phyloP scores from a whole-genome alignment of 1,284 basidiomycete species.

The Apiotrichum siamense region DNA sequence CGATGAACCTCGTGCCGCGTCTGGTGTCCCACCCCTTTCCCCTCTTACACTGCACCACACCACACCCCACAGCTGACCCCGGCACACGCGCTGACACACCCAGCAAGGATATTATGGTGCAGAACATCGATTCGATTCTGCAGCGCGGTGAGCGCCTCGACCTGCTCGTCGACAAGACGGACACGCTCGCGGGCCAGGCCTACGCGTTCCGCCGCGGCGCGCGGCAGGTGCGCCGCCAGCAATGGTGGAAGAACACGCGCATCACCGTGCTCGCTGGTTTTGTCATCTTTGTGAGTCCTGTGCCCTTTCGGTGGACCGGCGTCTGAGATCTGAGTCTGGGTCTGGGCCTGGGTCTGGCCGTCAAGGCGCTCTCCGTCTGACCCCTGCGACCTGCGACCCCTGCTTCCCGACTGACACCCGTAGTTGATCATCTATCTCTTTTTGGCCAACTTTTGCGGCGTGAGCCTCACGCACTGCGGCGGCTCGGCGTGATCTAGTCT shows the following conservation, averaged over 20 bases:
- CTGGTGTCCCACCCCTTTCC: no score
- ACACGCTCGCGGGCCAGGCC: constrained; percentile 88
- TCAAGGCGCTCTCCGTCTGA: no score
- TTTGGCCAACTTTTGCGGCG: constrained; percentile 79
- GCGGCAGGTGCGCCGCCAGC: constrained; percentile 74
- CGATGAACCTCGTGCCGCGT: no score
- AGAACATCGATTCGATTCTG: constrained; percentile 85
- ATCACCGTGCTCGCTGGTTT: constrained; percentile 65
- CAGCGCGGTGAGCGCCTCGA: constrained; percentile 92
- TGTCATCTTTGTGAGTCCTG: constrained; percentile 67
- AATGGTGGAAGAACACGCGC: constrained; percentile 94
- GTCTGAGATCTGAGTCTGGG: no score
- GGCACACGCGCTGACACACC: background rate
- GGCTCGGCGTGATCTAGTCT: background rate
- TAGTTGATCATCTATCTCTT: constrained; percentile 72
- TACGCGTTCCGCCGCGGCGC: constrained; percentile 93
- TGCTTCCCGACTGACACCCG: constrained; percentile 7
- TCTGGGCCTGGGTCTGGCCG: no score
- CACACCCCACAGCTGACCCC: background rate
- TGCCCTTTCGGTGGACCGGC: no score
- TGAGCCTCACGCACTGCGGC: constrained; percentile 40
- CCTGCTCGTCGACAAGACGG: constrained; percentile 93
- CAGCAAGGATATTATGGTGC: constrained; percentile 91
- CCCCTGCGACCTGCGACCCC: no score
- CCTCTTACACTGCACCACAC: no score